Conservation (phyloP, 176 grass and related monocot genomes). For the Carex myosuroides region DNA sequence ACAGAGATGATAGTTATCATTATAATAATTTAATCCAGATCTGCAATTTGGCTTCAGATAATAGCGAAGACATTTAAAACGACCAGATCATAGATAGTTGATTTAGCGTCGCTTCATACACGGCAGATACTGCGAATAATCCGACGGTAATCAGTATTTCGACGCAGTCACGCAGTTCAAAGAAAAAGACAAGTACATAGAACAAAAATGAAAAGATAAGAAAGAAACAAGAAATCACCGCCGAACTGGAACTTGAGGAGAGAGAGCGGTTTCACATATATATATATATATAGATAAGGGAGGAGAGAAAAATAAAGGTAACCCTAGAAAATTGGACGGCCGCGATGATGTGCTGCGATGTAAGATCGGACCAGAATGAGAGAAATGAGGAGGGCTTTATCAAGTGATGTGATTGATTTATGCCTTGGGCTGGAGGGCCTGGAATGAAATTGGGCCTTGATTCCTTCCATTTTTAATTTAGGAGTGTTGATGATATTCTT, state of each 20-base stretch:
- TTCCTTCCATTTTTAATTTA: no score
- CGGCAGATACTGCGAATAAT: background rate
- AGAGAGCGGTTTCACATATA: background rate
- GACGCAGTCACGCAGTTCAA: background rate
- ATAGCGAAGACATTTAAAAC: background rate
- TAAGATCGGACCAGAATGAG: background rate
- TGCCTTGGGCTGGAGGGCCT: background rate
- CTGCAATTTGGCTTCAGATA: background rate
- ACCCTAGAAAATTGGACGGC: background rate
- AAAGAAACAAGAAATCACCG: background rate
- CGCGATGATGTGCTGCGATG: background rate
- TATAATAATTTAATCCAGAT: background rate
- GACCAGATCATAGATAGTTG: background rate
- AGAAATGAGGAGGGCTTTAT: no score
- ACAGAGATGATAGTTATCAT: no score
- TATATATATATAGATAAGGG: background rate
- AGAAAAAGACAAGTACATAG: background rate
- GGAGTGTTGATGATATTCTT: no score
- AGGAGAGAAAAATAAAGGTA: background rate
- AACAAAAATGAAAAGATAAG: background rate
- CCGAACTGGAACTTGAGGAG: background rate
- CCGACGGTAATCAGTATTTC: conserved; percentile 6
- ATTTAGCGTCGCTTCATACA: background rate
- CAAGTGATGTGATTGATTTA: no score
- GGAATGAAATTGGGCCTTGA: background rate